Conservation (phyloP, 2,329 filamentous ascomycete species). For the Chaetomiaceae sp. region DNA sequence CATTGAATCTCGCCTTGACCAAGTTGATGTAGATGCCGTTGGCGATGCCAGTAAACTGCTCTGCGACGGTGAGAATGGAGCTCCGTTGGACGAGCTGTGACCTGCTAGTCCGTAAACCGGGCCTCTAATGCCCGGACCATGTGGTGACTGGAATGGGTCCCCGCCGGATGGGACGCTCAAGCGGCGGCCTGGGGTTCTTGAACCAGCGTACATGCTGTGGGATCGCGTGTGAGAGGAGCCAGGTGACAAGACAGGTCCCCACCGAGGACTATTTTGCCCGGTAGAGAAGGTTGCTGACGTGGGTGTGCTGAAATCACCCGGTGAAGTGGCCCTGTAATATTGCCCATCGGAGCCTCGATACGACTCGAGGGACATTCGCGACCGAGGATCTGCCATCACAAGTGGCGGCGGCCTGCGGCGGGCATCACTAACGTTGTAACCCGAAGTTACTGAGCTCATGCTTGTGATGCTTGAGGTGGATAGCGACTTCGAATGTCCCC, state of each 20-base stretch:
- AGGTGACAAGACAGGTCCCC: slow-evolving; percentile 69
- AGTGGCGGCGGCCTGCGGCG: slow-evolving; percentile 74
- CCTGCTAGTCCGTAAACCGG: slow-evolving; percentile 51
- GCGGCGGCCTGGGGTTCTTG: slow-evolving; percentile 65
- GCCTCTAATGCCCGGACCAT: slow-evolving; percentile 52
- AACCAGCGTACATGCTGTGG: slow-evolving; percentile 66
- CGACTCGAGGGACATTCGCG: slow-evolving; percentile 63
- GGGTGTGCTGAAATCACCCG: slow-evolving; percentile 74
- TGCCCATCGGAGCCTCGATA: slow-evolving; percentile 61
- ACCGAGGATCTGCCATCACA: slow-evolving; percentile 72
- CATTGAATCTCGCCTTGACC: slow-evolving; percentile 62
- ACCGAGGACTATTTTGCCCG: slow-evolving; percentile 71
- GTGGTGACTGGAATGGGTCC: slow-evolving; percentile 68
- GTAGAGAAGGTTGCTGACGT: slow-evolving; percentile 79
- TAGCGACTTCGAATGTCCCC: slow-evolving; percentile 79
- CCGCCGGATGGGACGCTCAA: slow-evolving; percentile 75
- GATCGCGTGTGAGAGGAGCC: slow-evolving; percentile 63
- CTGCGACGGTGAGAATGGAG: slow-evolving; percentile 52
- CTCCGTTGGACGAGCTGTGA: slow-evolving; percentile 51
- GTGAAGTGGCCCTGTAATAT: slow-evolving; percentile 65
- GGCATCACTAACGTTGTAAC: slow-evolving; percentile 61
- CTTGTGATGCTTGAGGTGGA: slow-evolving; percentile 85
- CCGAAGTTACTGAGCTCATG: slow-evolving; percentile 59
- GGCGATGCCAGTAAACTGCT: slow-evolving; percentile 62
- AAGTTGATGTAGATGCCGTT: slow-evolving; percentile 55